Conservation (phyloP, 164 flowering plant genomes). For the Euptelea pleiosperma region DNA sequence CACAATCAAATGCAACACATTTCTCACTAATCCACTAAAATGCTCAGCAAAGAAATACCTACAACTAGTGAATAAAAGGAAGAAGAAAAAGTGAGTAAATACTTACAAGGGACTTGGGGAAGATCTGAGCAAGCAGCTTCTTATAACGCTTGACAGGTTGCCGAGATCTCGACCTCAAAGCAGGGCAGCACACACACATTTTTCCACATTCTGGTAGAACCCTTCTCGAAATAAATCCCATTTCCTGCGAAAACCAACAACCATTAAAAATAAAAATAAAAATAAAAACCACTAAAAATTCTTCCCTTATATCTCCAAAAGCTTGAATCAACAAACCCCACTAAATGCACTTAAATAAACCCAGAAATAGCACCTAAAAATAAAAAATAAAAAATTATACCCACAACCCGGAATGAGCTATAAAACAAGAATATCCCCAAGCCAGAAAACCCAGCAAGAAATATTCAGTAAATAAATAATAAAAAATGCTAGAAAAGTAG, state of each 20-base stretch:
- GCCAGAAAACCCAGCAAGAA: too few relatives aligned
- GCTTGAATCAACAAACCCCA: background rate
- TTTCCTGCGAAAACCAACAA: conserved; percentile 34
- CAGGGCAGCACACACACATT: conserved; percentile 94
- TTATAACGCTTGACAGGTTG: conserved; percentile 94
- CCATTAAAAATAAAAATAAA: too few relatives aligned
- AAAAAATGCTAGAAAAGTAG: too few relatives aligned
- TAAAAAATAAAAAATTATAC: background rate
- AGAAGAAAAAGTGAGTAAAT: background rate
- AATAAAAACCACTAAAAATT: background rate
- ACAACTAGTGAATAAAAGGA: background rate
- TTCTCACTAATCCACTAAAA: too few relatives aligned
- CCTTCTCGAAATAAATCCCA: conserved; percentile 86
- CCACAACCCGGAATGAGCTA: too few relatives aligned
- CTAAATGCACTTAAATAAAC: background rate
- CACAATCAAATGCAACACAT: conserved; percentile 1
- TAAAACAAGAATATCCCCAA: too few relatives aligned
- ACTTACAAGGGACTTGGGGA: conserved; percentile 76
- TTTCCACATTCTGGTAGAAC: conserved; percentile 80
- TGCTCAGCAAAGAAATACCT: background rate
- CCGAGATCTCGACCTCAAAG: conserved; percentile 85
- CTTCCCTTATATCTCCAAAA: background rate
- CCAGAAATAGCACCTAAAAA: background rate
- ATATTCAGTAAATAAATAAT: too few relatives aligned
- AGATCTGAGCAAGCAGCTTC: conserved; percentile 81